phyloP scores from a whole-genome alignment of 306 rosid species.

The Hippophae gyantsensis region DNA sequence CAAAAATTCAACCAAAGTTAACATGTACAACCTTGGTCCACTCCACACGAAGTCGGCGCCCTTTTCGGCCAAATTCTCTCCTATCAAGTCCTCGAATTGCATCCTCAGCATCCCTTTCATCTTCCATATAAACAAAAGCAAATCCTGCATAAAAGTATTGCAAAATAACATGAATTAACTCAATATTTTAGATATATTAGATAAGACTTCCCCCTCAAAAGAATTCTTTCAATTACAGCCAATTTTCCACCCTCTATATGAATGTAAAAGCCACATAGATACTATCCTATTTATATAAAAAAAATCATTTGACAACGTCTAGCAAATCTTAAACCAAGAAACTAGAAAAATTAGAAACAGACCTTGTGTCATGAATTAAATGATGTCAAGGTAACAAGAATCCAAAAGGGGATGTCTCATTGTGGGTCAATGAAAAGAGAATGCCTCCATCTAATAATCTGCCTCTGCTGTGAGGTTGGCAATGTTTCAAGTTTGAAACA shows the following conservation, averaged over 20 bases:
- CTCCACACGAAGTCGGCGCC: slow-evolving; percentile 96
- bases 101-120: slow-evolving; percentile 94
- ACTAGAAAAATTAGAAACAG: slow-evolving; percentile 87
- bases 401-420: slow-evolving; percentile 84
- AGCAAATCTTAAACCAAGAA: slow-evolving; percentile 66
- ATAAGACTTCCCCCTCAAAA: slow-evolving; percentile 19
- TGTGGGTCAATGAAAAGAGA: slow-evolving; percentile 75
- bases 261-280: slow-evolving; percentile 38
- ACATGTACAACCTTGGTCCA: slow-evolving; percentile 76
- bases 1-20: neutral
- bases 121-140: slow-evolving; percentile 96
- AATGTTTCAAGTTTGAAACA: slow-evolving; percentile 63
- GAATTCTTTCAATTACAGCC: slow-evolving; percentile 28
- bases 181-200: slow-evolving; percentile 3
- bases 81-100: slow-evolving; percentile 85
- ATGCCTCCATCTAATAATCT: slow-evolving; percentile 73
- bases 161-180: slow-evolving; percentile 10
- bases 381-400: slow-evolving; percentile 89
- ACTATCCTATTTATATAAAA: slow-evolving; percentile 19
- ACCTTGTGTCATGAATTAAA: slow-evolving; percentile 83
- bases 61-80: slow-evolving; percentile 82
- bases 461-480: slow-evolving; percentile 82
- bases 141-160: slow-evolving; percentile 48
- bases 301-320: slow-evolving; percentile 48
- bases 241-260: slow-evolving; percentile 31